Conservation (phyloP, 768 basidiomycete species). For the Podaxis rugospora region DNA sequence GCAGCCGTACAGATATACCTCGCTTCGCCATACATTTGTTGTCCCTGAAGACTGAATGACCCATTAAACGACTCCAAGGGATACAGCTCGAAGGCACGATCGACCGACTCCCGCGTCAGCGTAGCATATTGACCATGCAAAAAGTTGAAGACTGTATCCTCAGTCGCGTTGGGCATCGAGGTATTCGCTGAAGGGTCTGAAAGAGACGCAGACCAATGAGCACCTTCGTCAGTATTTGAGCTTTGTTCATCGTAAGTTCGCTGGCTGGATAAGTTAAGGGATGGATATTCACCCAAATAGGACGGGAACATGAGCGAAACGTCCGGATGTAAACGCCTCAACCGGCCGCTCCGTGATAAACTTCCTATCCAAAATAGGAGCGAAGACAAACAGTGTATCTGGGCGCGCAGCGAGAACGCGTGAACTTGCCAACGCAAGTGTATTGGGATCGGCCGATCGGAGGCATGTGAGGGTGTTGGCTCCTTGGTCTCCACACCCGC, state of each 20-base stretch:
- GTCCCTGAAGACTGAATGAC: conserved; percentile 34
- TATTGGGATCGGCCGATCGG: conserved; percentile 21
- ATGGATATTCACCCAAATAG: conserved; percentile 26
- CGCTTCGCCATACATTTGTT: conserved; percentile 42
- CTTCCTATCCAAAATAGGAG: conserved; percentile 30
- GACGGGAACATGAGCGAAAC: conserved; percentile 34
- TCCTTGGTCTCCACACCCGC: conserved; percentile 21
- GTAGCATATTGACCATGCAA: conserved; percentile 34
- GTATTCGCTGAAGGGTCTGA: conserved; percentile 34
- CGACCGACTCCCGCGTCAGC: conserved; percentile 25
- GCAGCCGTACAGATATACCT: conserved; percentile 39
- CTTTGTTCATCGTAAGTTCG: background rate
- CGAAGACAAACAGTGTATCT: conserved; percentile 32
- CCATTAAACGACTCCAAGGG: conserved; percentile 28
- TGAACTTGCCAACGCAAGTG: conserved; percentile 29
- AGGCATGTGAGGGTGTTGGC: conserved; percentile 28
- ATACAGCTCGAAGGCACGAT: conserved; percentile 28
- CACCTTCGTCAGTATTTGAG: conserved; percentile 40
- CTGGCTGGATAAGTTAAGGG: background rate
- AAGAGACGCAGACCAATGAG: conserved; percentile 32
- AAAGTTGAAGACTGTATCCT: conserved; percentile 37
- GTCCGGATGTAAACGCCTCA: conserved; percentile 32
- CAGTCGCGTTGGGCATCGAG: conserved; percentile 30
- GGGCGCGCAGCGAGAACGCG: conserved; percentile 25
- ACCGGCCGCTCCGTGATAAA: conserved; percentile 32